phyloP scores from a whole-genome alignment of 106 monocot species.

The Narthecium ossifragum region DNA sequence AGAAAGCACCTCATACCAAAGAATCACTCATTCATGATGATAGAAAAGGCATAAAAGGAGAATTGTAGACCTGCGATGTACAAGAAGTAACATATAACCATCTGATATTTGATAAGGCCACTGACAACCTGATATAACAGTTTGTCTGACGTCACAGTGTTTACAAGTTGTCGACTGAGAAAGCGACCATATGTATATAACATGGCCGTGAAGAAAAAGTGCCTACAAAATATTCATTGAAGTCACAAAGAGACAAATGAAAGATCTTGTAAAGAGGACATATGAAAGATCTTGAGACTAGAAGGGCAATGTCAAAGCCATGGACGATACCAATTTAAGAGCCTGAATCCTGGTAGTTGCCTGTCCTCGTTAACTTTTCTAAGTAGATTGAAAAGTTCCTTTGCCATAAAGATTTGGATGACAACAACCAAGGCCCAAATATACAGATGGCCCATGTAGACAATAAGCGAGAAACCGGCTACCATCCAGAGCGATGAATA shows the following conservation, averaged over 20 bases:
- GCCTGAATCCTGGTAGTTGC: conserved; percentile 86
- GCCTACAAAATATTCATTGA: conserved; percentile 55
- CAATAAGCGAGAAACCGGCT: conserved; percentile 55
- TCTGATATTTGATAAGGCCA: conserved; percentile 92
- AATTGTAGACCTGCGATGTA: conserved; percentile 64
- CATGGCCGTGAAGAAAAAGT: conserved; percentile 91
- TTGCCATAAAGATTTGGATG: conserved; percentile 91
- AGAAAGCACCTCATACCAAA: neutral
- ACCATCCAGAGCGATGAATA: conserved; percentile 96
- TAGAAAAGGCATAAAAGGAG: no score
- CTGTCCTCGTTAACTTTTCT: conserved; percentile 82
- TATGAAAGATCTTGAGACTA: no score
- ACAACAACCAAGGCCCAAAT: conserved; percentile 97
- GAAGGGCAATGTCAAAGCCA: no score
- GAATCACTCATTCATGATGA: no score
- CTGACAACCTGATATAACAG: conserved; percentile 80
- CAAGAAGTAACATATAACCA: conserved; percentile 94
- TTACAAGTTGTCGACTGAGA: conserved; percentile 88
- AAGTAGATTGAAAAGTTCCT: conserved; percentile 92
- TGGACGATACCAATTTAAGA: conserved; percentile 81
- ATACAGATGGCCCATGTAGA: conserved; percentile 97
- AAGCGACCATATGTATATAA: conserved; percentile 92
- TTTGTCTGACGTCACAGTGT: conserved; percentile 84
- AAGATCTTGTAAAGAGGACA: no score
- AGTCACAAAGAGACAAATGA: neutral